A percentile compares a stretch with the other conserved stretches of the same genome.
phyloP scores from a whole-genome alignment of 2,329 filamentous ascomycete genomes.

The Aspergillus thermomutatus region DNA sequence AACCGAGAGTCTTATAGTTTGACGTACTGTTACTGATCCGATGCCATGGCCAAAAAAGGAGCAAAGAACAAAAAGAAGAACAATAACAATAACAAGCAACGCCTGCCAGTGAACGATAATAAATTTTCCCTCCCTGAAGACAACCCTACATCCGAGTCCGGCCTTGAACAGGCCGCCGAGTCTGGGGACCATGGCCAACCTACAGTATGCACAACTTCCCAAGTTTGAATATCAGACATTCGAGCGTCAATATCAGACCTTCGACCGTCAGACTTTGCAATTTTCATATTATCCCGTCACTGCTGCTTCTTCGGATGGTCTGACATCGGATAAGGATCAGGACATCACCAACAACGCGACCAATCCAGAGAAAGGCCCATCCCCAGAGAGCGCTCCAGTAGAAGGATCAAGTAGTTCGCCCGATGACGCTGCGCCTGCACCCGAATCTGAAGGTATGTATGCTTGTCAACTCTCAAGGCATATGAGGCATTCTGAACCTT shows the following conservation, averaged over 20 bases:
- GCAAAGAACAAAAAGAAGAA: slow-evolving; percentile 37
- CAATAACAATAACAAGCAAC: slow-evolving; percentile 26
- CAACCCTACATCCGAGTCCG: slow-evolving; percentile 17
- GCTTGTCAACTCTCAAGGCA: background rate
- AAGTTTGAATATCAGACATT: slow-evolving; percentile 42
- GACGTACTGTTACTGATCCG: slow-evolving; percentile 30
- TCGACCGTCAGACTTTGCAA: slow-evolving; percentile 37
- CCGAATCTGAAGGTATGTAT: slow-evolving; percentile 31
- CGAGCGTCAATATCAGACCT: slow-evolving; percentile 43
- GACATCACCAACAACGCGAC: slow-evolving; percentile 29
- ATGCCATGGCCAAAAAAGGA: slow-evolving; percentile 35
- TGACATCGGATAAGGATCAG: slow-evolving; percentile 37
- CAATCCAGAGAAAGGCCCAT: slow-evolving; percentile 23
- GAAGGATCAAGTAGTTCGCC: slow-evolving; percentile 21
- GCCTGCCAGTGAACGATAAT: slow-evolving; percentile 25
- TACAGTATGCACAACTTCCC: slow-evolving; percentile 44
- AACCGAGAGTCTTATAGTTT: slow-evolving; percentile 11
- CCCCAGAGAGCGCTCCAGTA: slow-evolving; percentile 15
- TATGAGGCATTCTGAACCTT: background rate
- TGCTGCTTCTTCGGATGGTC: slow-evolving; percentile 27
- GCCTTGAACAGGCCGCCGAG: slow-evolving; percentile 29
- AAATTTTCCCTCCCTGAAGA: slow-evolving; percentile 21
- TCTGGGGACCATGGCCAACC: slow-evolving; percentile 33
- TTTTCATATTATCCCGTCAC: slow-evolving; percentile 37
- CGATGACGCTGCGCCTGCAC: slow-evolving; percentile 21